phyloP scores from a whole-genome alignment of 371 early-diverging fungal genomes.

The Mucor piriformis region DNA sequence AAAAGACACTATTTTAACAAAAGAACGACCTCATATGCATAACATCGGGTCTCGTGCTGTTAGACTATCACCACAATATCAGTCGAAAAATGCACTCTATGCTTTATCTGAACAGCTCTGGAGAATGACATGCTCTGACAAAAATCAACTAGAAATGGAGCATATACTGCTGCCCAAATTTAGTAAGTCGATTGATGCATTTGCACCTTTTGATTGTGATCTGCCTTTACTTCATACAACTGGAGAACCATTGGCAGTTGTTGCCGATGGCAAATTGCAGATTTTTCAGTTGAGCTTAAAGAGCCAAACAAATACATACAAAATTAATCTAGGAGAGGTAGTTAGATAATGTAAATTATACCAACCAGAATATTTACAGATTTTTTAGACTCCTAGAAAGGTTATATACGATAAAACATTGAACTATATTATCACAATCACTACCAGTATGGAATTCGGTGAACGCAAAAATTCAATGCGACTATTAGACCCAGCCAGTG shows the following conservation, averaged over 20 bases:
- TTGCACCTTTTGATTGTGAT: constrained; percentile 20
- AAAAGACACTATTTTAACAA: background rate
- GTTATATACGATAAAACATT: constrained; percentile 19
- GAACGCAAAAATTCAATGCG: constrained; percentile 20
- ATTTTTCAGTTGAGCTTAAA: constrained; percentile 8
- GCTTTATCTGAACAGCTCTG: constrained; percentile 33
- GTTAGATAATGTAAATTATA: background rate
- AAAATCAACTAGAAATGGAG: constrained; percentile 20
- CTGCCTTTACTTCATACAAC: background rate
- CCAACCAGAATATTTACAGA: no score
- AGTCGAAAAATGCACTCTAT: constrained; percentile 7
- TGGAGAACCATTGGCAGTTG: constrained; percentile 17
- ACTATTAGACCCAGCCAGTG: constrained; percentile 24
- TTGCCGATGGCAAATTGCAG: constrained; percentile 30
- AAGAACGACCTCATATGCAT: background rate
- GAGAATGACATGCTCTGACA: constrained; percentile 19
- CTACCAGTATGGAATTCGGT: constrained; percentile 6
- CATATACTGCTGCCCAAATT: constrained; percentile 20
- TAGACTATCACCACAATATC: background rate
- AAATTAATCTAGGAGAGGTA: constrained; percentile 32
- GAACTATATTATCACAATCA: constrained; percentile 18
- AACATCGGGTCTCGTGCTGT: constrained; percentile 16
- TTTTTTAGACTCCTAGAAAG: constrained; percentile 27
- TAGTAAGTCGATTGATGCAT: constrained; percentile 8
- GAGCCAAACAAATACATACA: constrained; percentile 14